These are phyloP conservation scores for Leccinum cinnamomeum DNA, from an alignment of 1,284 basidiomycete species.

Conservation along the genomic window DNA sequence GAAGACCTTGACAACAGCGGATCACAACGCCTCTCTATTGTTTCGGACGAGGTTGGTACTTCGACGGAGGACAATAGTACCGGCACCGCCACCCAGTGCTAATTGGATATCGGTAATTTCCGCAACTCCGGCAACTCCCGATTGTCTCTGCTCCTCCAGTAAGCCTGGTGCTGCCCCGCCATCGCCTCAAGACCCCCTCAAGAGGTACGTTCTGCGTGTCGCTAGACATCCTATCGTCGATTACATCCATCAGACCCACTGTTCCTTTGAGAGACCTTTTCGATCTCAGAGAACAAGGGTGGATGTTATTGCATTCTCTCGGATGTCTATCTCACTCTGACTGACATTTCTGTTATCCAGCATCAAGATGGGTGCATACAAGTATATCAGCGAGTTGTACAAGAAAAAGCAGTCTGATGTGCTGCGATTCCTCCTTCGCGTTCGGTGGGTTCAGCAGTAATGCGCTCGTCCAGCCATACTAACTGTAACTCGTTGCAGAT, in stretches of 20 bases:
- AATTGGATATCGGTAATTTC: conserved; percentile 25
- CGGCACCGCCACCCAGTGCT: background rate
- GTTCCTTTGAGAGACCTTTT: conserved; percentile 10
- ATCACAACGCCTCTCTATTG: conserved; percentile 24
- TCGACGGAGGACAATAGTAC: background rate
- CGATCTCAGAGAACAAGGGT: conserved; percentile 21
- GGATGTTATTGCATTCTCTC: conserved; percentile 24
- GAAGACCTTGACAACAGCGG: conserved; percentile 25
- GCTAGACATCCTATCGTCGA: conserved; percentile 1
- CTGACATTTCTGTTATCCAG: conserved; percentile 18
- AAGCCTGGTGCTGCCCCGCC: conserved; percentile 1
- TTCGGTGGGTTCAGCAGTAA: conserved; percentile 62
- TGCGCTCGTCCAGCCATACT: conserved; percentile 2
- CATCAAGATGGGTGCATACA: conserved; percentile 85
- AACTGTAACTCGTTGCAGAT: conserved; percentile 50
- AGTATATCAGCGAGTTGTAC: conserved; percentile 96
- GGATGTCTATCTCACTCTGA: conserved; percentile 28
- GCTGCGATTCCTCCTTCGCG: conserved; percentile 97
- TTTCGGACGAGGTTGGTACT: conserved; percentile 3
- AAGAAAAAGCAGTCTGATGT: conserved; percentile 98
- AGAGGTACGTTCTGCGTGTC: conserved; percentile 32
- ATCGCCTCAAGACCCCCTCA: conserved; percentile 21
- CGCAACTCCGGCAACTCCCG: conserved; percentile 26
- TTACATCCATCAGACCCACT: conserved; percentile 1
- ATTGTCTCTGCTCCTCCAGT: background rate